Evolutionary conservation across 2,329 filamentous ascomycete species (phyloP).

Genomic region (Neurospora sp.): DNA sequence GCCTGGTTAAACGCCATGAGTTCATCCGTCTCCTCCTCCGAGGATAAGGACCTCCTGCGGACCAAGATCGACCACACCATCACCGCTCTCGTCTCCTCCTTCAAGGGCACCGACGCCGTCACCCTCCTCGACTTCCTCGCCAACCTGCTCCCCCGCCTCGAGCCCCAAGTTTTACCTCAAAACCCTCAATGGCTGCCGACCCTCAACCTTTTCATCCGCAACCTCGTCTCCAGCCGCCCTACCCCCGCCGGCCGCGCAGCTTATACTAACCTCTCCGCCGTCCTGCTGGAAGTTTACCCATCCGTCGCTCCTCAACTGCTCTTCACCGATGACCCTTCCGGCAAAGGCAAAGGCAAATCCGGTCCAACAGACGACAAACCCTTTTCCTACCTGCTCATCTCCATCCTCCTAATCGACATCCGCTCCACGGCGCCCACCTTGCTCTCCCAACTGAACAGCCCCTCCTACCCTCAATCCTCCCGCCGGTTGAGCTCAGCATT

Average conservation of each 20-base stretch:
- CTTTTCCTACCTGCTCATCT: conserved; percentile 53
- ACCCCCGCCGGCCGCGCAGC: conserved; percentile 45
- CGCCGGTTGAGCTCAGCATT: conserved; percentile 50
- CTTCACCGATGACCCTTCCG: conserved; percentile 27
- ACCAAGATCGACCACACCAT: conserved; percentile 38
- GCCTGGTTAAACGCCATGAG: conserved; percentile 44
- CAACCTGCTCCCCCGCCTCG: conserved; percentile 38
- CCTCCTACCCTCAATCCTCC: conserved; percentile 40
- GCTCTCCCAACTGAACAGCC: conserved; percentile 46
- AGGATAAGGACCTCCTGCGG: conserved; percentile 23
- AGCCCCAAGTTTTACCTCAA: conserved; percentile 38
- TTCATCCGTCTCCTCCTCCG: conserved; percentile 9
- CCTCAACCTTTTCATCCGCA: conserved; percentile 38
- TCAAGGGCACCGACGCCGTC: conserved; percentile 49
- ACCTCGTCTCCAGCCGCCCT: conserved; percentile 45
- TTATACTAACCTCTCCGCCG: conserved; percentile 49
- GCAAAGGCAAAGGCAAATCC: conserved; percentile 1
- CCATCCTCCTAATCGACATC: conserved; percentile 56
- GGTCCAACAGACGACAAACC: conserved; percentile 33
- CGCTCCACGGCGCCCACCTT: conserved; percentile 52
- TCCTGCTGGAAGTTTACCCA: conserved; percentile 48
- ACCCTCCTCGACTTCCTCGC: conserved; percentile 50
- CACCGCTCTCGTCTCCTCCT: conserved; percentile 39
- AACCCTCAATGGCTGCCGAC: conserved; percentile 44
- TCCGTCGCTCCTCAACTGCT: conserved; percentile 35